Evolutionary conservation across 345 rosid species (phyloP), one percentile per base, ranked within the genome.

Genomic region (Odontarrhena argentea): DNA sequence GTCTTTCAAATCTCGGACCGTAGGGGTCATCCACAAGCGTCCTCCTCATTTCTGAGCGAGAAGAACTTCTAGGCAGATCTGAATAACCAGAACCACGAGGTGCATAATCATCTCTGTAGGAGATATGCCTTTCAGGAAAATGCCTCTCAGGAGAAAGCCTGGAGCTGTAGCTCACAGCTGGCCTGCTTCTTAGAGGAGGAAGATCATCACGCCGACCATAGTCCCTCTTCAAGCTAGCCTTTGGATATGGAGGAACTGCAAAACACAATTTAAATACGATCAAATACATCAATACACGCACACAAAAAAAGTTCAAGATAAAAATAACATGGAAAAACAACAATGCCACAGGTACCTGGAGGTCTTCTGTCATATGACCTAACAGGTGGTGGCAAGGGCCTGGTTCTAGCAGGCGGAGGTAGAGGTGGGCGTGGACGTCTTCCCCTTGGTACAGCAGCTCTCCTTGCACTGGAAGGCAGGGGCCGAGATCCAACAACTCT

Each of bases 351-450:
- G 50, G 57, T 83, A 94, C 99, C 88, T 51, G 96, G 87, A 28
- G 87, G 84, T 70, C 96, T 88, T 74, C 97, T 83, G 50, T 88
- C 89, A 77, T 88, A 94, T 41, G 92, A 83, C 78, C 97, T 82
- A 42, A 87, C 48, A 67, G 87, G 91, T 25, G 85, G 89, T 32
- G 88, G 83, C 69, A 89, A 68, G 11, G 88, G 85, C 76, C 97
- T 81, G 59, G 74, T 63, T 80, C 97, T 94, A 59, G 86, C 64
- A 64, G 95, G 89, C 60, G 76, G 62, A 36, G 97, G 77, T 78
- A 83, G 77, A 53, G 80, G 73, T 67, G 92, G 95, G 34, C 83
- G 73, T 68, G 92, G 95, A 34, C 86, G 89, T 63, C 96, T 85
- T 35, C 86, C 96, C 63, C 97, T 84, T 65, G 77, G 62, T 49